Conservation (phyloP, 2,329 filamentous ascomycete species). For the Trichoderma koningiopsis region DNA sequence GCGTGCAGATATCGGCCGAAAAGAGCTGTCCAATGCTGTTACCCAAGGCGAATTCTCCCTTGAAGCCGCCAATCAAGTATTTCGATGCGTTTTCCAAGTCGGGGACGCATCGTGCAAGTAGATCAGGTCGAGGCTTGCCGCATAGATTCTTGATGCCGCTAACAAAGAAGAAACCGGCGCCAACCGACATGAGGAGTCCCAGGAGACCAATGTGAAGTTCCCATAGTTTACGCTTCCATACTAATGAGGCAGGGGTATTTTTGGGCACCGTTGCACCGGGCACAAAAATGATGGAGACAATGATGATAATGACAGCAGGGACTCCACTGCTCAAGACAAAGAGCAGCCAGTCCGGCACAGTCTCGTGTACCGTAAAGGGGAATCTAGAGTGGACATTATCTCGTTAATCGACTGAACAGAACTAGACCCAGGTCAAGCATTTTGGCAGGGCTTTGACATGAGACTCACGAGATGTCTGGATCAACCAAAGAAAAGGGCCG, state of each 20-base stretch:
- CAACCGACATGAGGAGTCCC: constrained; percentile 73
- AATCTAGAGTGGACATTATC: constrained; percentile 51
- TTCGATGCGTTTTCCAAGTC: constrained; percentile 64
- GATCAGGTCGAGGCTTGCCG: constrained; percentile 74
- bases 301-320: constrained; percentile 68
- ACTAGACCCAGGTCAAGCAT: not conserved
- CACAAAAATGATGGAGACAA: constrained; percentile 70
- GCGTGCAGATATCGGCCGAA: constrained; percentile 73
- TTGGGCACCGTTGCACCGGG: constrained; percentile 69
- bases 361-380: constrained; percentile 70
- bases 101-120: constrained; percentile 77
- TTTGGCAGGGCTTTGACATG: not conserved
- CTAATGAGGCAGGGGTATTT: constrained; percentile 62
- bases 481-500: constrained; percentile 72
- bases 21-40: constrained; percentile 67
- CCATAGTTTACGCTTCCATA: constrained; percentile 86
- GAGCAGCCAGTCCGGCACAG: constrained; percentile 68
- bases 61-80: constrained; percentile 65
- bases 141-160: constrained; percentile 81
- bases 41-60: constrained; percentile 41
- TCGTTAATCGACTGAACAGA: constrained; percentile 22
- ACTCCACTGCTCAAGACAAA: constrained; percentile 63
- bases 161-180: constrained; percentile 76
- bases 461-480: constrained; percentile 67
- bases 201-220: constrained; percentile 86